Percentiles rank a stretch among this genome's conserved stretches.
These are phyloP conservation scores for Malassezia nana DNA, from an alignment of 1,284 basidiomycete species.

Conservation along the genomic window DNA sequence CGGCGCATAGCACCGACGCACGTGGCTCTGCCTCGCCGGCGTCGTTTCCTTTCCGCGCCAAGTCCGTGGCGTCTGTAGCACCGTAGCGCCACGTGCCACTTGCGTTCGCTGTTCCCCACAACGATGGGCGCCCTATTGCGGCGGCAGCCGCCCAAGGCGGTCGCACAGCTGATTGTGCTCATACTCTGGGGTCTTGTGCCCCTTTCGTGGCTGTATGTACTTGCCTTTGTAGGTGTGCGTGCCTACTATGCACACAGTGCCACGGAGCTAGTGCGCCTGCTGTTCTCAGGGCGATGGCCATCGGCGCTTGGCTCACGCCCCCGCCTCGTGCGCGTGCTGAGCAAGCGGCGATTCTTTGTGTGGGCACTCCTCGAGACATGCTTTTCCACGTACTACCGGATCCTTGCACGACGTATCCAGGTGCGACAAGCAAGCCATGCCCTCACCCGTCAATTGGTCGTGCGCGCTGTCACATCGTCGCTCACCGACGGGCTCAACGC, in stretches of 20 bases:
- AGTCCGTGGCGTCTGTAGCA: background rate
- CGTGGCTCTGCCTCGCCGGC: background rate
- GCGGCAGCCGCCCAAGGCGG: conserved; percentile 18
- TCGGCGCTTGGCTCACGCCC: background rate
- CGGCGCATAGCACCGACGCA: background rate
- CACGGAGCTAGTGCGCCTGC: background rate
- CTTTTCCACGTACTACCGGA: conserved; percentile 38
- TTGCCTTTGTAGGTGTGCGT: background rate
- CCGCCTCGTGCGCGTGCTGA: conserved; percentile 14
- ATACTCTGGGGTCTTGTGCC: conserved; percentile 33
- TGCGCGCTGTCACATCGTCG: conserved; percentile 23
- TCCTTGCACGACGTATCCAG: conserved; percentile 23
- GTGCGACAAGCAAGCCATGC: conserved; percentile 21
- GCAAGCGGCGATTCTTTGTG: conserved; percentile 16
- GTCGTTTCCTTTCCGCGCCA: background rate
- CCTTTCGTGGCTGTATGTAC: conserved; percentile 23
- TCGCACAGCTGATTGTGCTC: conserved; percentile 25
- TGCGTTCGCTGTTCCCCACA: too few relatives aligned
- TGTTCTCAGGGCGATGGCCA: conserved; percentile 5
- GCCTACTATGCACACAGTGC: background rate
- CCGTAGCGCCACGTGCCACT: too few relatives aligned
- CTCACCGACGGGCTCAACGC: conserved; percentile 26
- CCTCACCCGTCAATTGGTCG: conserved; percentile 24
- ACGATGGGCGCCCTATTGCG: background rate
- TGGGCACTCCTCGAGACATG: conserved; percentile 23